Conservation (phyloP, 2,329 filamentous ascomycete genomes). For the Cercospora sesami region DNA sequence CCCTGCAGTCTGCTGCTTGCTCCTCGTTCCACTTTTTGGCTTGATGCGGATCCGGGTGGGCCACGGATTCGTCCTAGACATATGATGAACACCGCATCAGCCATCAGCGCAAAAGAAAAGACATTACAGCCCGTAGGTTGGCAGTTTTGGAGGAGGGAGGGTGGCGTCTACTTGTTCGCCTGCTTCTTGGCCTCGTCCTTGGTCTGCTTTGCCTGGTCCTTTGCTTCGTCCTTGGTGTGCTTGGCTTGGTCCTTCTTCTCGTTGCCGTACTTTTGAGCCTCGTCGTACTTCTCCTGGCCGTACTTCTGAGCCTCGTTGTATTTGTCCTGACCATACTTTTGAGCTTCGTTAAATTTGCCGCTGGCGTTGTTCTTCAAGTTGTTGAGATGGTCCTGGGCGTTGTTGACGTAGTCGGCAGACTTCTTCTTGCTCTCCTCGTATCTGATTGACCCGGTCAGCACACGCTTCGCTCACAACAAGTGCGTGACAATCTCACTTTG, state of each 20-base stretch:
- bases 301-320: conserved; percentile 32
- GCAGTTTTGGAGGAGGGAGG: neutral
- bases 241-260: conserved; percentile 31
- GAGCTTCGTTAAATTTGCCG: conserved; percentile 33
- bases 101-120: conserved; percentile 5
- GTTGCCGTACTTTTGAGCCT: conserved; percentile 35
- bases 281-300: conserved; percentile 31
- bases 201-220: conserved; percentile 35
- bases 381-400: conserved; percentile 32
- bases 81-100: conserved; percentile 2
- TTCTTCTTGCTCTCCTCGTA: conserved; percentile 41
- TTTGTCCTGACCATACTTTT: conserved; percentile 36
- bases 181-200: conserved; percentile 32
- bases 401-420: conserved; percentile 32
- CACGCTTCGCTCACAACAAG: too few relatives aligned
- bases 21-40: neutral
- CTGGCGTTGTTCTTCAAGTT: conserved; percentile 31
- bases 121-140: neutral
- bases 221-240: conserved; percentile 31
- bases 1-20: neutral
- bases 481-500: neutral
- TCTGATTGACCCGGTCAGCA: conserved; percentile 24
- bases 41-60: neutral
- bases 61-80: neutral
- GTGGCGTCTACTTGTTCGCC: conserved; percentile 28